phyloP scores from a whole-genome alignment of 192 early-diverging fungal genomes.

The Podila epicladia region DNA sequence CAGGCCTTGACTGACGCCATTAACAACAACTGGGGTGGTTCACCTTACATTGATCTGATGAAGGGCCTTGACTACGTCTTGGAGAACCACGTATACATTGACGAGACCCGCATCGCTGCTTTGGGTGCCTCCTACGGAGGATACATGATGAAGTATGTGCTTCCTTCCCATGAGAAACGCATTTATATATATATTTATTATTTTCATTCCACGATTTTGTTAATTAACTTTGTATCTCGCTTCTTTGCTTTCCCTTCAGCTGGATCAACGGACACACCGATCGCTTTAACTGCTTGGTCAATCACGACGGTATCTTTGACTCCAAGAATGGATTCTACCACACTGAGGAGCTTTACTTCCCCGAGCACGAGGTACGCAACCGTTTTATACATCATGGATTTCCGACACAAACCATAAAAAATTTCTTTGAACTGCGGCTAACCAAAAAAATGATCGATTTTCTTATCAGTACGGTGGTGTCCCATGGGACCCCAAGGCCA shows the following conservation, averaged over 20 bases:
- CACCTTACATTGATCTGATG: conserved; percentile 81
- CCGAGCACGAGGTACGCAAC: conserved; percentile 69
- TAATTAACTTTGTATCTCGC: background rate
- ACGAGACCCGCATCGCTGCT: conserved; percentile 62
- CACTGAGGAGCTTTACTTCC: conserved; percentile 86
- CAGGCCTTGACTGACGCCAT: conserved; percentile 81
- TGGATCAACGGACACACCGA: conserved; percentile 83
- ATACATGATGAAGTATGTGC: conserved; percentile 74
- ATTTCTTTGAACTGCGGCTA: background rate
- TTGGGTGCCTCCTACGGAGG: conserved; percentile 85
- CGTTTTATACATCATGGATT: background rate
- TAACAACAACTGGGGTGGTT: conserved; percentile 76
- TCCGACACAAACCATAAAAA: too few species aligned
- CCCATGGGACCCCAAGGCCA: conserved; percentile 62
- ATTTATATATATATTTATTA: background rate
- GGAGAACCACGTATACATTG: conserved; percentile 63
- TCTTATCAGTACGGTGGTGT: conserved; percentile 66
- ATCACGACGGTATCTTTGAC: conserved; percentile 81
- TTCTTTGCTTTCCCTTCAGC: conserved; percentile 5
- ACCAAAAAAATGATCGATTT: too few species aligned
- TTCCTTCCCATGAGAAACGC: background rate
- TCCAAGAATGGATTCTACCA: conserved; percentile 68
- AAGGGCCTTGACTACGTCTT: conserved; percentile 73
- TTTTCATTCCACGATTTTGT: background rate
- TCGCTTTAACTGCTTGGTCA: conserved; percentile 73